phyloP scores from a whole-genome alignment of 2,329 filamentous ascomycete species.

The Talaromyces sp. region DNA sequence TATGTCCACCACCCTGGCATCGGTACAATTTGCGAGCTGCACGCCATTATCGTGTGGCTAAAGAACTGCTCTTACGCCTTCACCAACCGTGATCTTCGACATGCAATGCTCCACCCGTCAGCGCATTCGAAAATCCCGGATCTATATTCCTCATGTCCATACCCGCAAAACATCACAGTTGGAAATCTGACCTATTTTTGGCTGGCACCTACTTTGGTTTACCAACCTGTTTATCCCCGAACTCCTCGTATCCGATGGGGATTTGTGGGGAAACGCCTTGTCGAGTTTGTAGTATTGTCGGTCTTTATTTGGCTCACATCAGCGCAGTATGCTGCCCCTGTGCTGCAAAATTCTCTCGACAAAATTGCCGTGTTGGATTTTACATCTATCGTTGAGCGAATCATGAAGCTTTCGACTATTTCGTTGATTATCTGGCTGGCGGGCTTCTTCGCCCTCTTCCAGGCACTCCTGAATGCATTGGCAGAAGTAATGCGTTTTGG shows the following conservation, averaged over 20 bases:
- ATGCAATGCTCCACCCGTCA: conserved; percentile 79
- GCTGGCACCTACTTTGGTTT: conserved; percentile 94
- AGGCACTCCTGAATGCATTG: conserved; percentile 83
- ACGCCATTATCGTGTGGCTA: conserved; percentile 91
- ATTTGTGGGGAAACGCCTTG: conserved; percentile 77
- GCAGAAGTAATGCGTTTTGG: conserved; percentile 87
- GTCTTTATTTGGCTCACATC: conserved; percentile 94
- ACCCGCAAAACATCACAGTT: conserved; percentile 85
- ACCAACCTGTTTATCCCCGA: conserved; percentile 93
- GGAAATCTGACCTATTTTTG: conserved; percentile 90
- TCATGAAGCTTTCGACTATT: conserved; percentile 94
- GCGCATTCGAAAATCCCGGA: conserved; percentile 64
- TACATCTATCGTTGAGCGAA: conserved; percentile 74
- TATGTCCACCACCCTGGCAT: conserved; percentile 89
- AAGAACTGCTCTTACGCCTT: conserved; percentile 95
- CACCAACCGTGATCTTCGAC: conserved; percentile 90
- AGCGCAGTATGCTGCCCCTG: conserved; percentile 87
- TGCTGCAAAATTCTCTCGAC: conserved; percentile 81
- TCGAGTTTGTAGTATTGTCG: conserved; percentile 69
- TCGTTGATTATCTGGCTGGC: conserved; percentile 95
- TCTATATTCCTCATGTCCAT: conserved; percentile 76
- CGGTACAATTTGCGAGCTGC: conserved; percentile 81
- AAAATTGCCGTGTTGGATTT: conserved; percentile 78
- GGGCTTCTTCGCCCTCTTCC: conserved; percentile 94
- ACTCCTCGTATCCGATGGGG: conserved; percentile 75